A percentile compares a stretch with the other conserved stretches of the same genome.
Evolutionary conservation across 2,329 filamentous ascomycete genomes (phyloP).

Genomic region (Mycogone perniciosa): DNA sequence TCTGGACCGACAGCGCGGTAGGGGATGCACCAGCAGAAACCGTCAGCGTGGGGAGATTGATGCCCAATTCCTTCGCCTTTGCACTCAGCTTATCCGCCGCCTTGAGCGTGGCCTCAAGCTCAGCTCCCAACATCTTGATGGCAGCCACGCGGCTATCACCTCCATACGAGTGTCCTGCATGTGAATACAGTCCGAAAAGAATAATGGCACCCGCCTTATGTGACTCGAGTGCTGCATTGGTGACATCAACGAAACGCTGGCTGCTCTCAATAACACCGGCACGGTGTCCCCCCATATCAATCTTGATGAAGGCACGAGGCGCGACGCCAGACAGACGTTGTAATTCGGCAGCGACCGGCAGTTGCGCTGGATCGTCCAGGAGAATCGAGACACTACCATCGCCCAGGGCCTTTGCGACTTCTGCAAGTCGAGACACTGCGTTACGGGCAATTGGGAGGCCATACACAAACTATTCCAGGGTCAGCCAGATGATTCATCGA

Average conservation of each 20-base stretch:
- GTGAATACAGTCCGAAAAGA: slow-evolving; percentile 64
- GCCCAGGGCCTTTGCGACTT: slow-evolving; percentile 50
- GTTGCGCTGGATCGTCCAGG: slow-evolving; percentile 61
- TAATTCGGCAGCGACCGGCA: slow-evolving; percentile 41
- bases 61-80: slow-evolving; percentile 15
- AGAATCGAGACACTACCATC: slow-evolving; percentile 55
- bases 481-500: not conserved
- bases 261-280: slow-evolving; percentile 55
- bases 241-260: slow-evolving; percentile 41
- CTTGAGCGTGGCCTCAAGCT: slow-evolving; percentile 24
- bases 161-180: slow-evolving; percentile 66
- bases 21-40: slow-evolving; percentile 74
- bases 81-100: slow-evolving; percentile 18
- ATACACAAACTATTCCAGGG: slow-evolving; percentile 53
- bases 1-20: slow-evolving; percentile 43
- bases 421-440: slow-evolving; percentile 52
- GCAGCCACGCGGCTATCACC: slow-evolving; percentile 27
- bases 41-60: slow-evolving; percentile 17
- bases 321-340: slow-evolving; percentile 36
- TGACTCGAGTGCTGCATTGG: slow-evolving; percentile 30
- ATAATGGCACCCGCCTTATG: slow-evolving; percentile 23
- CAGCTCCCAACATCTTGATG: slow-evolving; percentile 24
- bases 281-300: slow-evolving; percentile 67
- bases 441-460: slow-evolving; percentile 62
- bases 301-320: slow-evolving; percentile 61